Conservation (phyloP, 345 rosid genomes). For the Arabidopsis arenosa region DNA sequence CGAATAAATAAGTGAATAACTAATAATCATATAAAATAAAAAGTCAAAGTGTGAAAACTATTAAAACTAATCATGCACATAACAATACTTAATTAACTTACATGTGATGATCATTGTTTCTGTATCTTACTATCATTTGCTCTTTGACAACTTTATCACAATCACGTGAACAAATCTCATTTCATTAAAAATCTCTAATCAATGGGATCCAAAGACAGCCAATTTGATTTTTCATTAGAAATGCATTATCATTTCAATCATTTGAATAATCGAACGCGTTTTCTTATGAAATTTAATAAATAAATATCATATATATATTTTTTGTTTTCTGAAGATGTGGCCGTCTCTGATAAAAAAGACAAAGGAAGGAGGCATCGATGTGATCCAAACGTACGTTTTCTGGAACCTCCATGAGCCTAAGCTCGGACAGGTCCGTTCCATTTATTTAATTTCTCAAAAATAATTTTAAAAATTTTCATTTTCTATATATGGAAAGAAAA, state of each 20-base stretch:
- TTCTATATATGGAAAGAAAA: neutral
- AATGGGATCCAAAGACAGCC: slow-evolving; percentile 41
- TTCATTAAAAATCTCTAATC: slow-evolving; percentile 26
- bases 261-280: neutral
- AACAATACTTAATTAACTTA: neutral
- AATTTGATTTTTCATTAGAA: neutral
- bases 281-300: neutral
- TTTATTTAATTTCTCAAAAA: neutral
- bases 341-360: slow-evolving; percentile 77
- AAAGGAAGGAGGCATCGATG: slow-evolving; percentile 89
- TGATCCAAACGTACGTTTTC: slow-evolving; percentile 91
- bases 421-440: slow-evolving; percentile 65
- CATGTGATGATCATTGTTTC: slow-evolving; percentile 35
- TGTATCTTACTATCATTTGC: slow-evolving; percentile 34
- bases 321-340: slow-evolving; percentile 73
- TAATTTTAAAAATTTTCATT: neutral
- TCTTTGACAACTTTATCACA: slow-evolving; percentile 33
- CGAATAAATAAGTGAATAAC: neutral
- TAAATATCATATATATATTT: neutral
- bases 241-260: slow-evolving; percentile 7
- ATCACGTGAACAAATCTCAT: slow-evolving; percentile 41
- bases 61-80: neutral
- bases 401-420: slow-evolving; percentile 93
- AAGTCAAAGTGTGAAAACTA: slow-evolving; percentile 31
- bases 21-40: slow-evolving; percentile 2